Percentiles rank a stretch among this genome's conserved stretches.
Conservation (phyloP, 1,284 basidiomycete genomes). For the Tilletia indica region DNA sequence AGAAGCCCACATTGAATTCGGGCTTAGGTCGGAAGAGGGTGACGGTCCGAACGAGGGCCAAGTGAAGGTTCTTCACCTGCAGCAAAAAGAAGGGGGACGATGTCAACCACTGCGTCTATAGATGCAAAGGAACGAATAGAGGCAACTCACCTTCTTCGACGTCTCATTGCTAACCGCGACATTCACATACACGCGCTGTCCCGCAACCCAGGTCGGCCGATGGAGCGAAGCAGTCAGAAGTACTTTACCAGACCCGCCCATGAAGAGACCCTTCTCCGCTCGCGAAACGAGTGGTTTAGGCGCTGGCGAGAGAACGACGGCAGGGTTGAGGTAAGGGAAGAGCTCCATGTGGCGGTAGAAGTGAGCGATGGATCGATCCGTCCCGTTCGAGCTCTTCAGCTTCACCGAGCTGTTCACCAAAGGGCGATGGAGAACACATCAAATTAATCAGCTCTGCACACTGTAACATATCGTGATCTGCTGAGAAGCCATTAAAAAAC, state of each 20-base stretch:
- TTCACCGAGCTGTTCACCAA: slow-evolving; percentile 67
- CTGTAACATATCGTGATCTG: too few species aligned
- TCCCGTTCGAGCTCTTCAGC: slow-evolving; percentile 65
- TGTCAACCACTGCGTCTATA: neutral
- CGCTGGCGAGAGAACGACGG: slow-evolving; percentile 66
- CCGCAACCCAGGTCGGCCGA: slow-evolving; percentile 78
- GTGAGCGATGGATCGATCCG: slow-evolving; percentile 76
- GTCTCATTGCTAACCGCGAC: slow-evolving; percentile 73
- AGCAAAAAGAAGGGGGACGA: neutral
- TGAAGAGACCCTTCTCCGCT: slow-evolving; percentile 64
- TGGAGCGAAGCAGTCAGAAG: slow-evolving; percentile 71
- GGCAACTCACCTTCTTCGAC: slow-evolving; percentile 62
- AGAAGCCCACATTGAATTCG: slow-evolving; percentile 56
- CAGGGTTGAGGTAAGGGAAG: slow-evolving; percentile 75
- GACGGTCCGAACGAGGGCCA: slow-evolving; percentile 72
- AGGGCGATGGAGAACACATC: neutral
- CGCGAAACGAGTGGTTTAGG: slow-evolving; percentile 67
- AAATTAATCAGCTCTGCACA: neutral
- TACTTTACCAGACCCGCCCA: slow-evolving; percentile 68
- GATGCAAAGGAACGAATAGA: neutral
- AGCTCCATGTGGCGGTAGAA: slow-evolving; percentile 83
- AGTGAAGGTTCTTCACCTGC: slow-evolving; percentile 63
- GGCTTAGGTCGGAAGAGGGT: slow-evolving; percentile 68
- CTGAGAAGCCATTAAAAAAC: neutral
- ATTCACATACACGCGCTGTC: slow-evolving; percentile 75